Evolutionary conservation across 371 early-diverging fungal genomes (phyloP), one percentile per base, ranked within the genome.

Genomic region (Quaeritorhiza haematococci): DNA sequence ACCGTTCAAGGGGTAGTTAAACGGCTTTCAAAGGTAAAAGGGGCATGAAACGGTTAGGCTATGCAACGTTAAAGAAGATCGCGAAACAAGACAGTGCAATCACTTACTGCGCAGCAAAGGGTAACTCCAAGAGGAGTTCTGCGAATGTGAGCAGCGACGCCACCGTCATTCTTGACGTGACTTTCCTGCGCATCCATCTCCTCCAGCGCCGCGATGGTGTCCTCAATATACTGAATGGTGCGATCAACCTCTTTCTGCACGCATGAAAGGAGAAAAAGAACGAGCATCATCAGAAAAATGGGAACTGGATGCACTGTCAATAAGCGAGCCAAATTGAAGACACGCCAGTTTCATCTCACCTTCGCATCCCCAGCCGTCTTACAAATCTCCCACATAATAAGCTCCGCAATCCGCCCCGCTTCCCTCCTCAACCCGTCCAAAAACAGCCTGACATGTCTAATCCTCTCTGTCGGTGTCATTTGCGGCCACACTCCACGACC

Each of bases 301-400:
- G n/a, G n/a, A n/a, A n/a, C n/a, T n/a, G n/a, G n/a, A n/a, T n/a
- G n/a, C n/a, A n/a, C n/a, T n/a, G n/a, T n/a, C n/a, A n/a, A n/a
- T n/a, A n/a, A n/a, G n/a, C n/a, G n/a, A n/a, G n/a, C n/a, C n/a
- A n/a, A n/a, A n/a, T n/a, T n/a, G n/a, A n/a, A n/a, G n/a, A n/a
- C n/a, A n/a, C n/a, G n/a, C n/a, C n/a, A n/a, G n/a, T n/a, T n/a
- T n/a, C n/a, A n/a, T n/a, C n/a, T n/a, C n/a, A n/a, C n/a, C n/a
- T n/a, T n/a, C n/a, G n/a, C n/a, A n/a, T n/a, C n/a, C n/a, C n/a
- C n/a, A n/a, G n/a, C 27, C 1, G 28, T 51, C 49, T 51, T 51
- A 1, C 52, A 19, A 51, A 51, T 51, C 49, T 51, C 52, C 52
- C 52, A 51, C 52, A 51, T 51, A 47, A 51, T 51, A 15, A 49